Base-by-base conservation (phyloP, 2,329 filamentous ascomycete genomes). In the Penicillium brasilianum region DNA sequence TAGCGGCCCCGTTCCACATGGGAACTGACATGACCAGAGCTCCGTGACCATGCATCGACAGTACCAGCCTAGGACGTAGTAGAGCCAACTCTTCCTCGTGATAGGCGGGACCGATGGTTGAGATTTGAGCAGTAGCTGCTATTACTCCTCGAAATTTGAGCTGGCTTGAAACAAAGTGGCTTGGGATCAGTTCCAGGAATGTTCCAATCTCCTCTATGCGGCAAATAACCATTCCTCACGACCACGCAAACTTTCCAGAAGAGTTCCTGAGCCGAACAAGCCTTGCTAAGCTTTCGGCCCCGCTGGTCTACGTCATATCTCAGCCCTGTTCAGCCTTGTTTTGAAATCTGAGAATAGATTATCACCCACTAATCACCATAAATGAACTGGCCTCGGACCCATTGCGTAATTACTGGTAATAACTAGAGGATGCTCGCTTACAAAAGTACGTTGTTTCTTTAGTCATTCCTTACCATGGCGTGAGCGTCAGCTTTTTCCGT, bases 251-350 rank as follows among this genome's bases (percentile, higher is more conserved):
- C 43, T 25, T 10, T 25, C 43, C 22, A 46, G 6, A 13, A 20
- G n/a, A 25, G 44, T 50, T 8, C 30, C 8, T 18, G 14, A 14
- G n/a, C 22, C 18, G 48, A 59, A 48, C 55, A 61, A 61, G 59
- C 59, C 22, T 56, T 34, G 60, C 57, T 62, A 62, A 62, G 60
- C 60, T 62, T 62, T 59, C 25, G 41, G 51, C 51, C 43, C 13
- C n/a, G 52, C 28, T 50, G 25, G 22, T 41, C 4, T 43, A 59
- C 60, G 60, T 62, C 60, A 62, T 59, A 34, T 10, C 34, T 32
- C 32, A 48, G 22, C 44, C 43, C 43, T 46, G 43, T 18, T 49
- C 44, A 49, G 44, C 44, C 46, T 41, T 59, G 37, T 55, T 37
- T 28, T n/a, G 44, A 36, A 55, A 46, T 43, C 6, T 11, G 25